phyloP scores from a whole-genome alignment of 2,329 filamentous ascomycete species.

The Exophiala mesophila region DNA sequence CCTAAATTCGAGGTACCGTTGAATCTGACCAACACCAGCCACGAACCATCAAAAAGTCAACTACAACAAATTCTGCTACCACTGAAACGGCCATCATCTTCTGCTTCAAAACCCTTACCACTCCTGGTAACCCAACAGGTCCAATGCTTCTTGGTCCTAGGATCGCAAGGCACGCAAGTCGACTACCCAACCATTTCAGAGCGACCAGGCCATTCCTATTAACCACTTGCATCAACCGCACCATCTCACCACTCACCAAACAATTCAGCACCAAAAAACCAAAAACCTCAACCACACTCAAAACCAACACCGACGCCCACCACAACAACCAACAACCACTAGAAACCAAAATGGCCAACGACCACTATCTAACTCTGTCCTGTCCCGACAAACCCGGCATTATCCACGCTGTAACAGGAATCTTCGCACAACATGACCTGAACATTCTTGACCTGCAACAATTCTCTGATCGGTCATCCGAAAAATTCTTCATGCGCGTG shows the following conservation, averaged over 20 bases:
- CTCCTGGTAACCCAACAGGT: no score
- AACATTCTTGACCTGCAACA: slow-evolving; percentile 83
- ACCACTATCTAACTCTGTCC: slow-evolving; percentile 73
- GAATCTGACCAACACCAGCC: no score
- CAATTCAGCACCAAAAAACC: background rate
- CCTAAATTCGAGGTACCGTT: no score
- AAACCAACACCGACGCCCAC: no score
- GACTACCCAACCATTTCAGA: background rate
- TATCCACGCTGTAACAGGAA: slow-evolving; percentile 74
- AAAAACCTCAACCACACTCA: no score
- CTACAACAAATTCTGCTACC: no score
- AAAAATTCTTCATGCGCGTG: slow-evolving; percentile 84
- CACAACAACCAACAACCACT: background rate
- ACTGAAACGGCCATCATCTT: no score
- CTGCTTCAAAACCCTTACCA: no score
- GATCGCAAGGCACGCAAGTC: background rate
- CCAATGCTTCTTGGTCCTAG: no score
- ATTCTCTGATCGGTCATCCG: slow-evolving; percentile 68
- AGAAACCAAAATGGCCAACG: slow-evolving; percentile 36
- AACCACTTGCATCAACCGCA: no score
- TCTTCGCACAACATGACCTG: slow-evolving; percentile 67
- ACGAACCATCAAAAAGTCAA: no score
- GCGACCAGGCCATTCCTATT: background rate
- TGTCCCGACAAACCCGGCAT: slow-evolving; percentile 83
- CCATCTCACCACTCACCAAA: no score